Base-by-base conservation (phyloP, 352 stramenopile species). In the Saprolegnia parasitica region DNA sequence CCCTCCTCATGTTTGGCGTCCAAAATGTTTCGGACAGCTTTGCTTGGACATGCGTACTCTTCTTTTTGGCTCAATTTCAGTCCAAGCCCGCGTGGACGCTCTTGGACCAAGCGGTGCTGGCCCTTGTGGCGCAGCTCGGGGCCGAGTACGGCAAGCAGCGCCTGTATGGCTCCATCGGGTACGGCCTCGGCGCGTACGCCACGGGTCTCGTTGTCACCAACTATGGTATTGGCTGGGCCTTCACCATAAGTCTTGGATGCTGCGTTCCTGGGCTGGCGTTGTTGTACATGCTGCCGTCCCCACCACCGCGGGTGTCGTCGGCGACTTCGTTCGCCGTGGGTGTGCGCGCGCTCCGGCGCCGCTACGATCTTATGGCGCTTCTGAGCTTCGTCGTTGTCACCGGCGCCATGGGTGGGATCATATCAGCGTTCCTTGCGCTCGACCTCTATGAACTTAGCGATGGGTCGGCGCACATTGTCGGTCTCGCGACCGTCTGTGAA, bases 71-170 rank as follows among this genome's bases (percentile, higher is more conserved):
- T 46, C 89, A 90, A 71, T 91, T 91, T 65, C 78, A 88, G 37
- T 74, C 76, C 64, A 72, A 76, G n/a, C 82, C 86, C 4, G 75
- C 78, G 0, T 78, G 78, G 20, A 88, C 86, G 32, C 67, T 93
- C 52, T 67, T 91, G 32, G 86, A 93, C 72, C 82, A 90, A 72
- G 81, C 83, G 4, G 74, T 91, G 35, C 71, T 93, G 10, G 78
- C 84, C 45, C 74, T 93, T 49, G 74, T 91, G 50, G 75, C 81
- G 39, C 81, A 82, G 32, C 75, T 87, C 56, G 83, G 86, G 49
- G 84, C 83, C 18, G 86, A 93, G 71, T 93, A 91, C 71, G 86
- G 86, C 73, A 91, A 91, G 73, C 86, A 93, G 72, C 83, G 86
- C 0, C 75, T 93, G 63, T 91, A 90, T 60, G 86, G 83, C 35